Conservation (phyloP, 768 basidiomycete species). For the Leucocoprinus birnbaumii region DNA sequence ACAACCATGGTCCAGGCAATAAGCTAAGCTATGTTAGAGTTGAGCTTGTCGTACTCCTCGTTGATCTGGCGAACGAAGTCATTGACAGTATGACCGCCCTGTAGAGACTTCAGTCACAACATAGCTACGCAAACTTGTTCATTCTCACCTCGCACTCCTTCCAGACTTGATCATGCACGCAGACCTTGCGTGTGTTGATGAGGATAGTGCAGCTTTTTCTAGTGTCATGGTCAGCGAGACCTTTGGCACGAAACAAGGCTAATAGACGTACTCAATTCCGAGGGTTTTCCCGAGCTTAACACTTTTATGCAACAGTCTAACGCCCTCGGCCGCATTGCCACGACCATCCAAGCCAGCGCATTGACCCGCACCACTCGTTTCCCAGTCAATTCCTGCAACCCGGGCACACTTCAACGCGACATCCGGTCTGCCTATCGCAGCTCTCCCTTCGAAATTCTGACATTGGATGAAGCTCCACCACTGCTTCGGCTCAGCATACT, state of each 20-base stretch:
- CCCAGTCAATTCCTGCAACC: conserved; percentile 68
- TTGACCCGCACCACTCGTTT: conserved; percentile 45
- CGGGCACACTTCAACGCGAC: conserved; percentile 67
- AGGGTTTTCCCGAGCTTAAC: conserved; percentile 38
- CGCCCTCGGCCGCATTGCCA: conserved; percentile 61
- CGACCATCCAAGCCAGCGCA: conserved; percentile 66
- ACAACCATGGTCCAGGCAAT: neutral
- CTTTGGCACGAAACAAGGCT: neutral
- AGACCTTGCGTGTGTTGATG: conserved; percentile 65
- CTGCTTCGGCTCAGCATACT: conserved; percentile 46
- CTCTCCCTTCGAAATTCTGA: conserved; percentile 65
- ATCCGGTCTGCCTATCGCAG: conserved; percentile 61
- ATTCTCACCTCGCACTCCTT: conserved; percentile 67
- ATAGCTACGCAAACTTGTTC: too few species aligned
- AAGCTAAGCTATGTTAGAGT: conserved; percentile 22
- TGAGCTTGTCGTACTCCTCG: conserved; percentile 66
- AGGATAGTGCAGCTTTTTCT: conserved; percentile 88
- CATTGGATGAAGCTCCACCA: conserved; percentile 89
- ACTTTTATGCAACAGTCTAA: conserved; percentile 62
- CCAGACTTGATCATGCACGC: conserved; percentile 78
- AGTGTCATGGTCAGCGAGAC: conserved; percentile 2
- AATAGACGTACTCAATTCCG: conserved; percentile 50
- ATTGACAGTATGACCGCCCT: conserved; percentile 70
- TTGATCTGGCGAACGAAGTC: conserved; percentile 83
- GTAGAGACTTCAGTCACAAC: neutral